These are phyloP conservation scores for Byssoonygena ceratinophila DNA, from an alignment of 2,329 filamentous ascomycete species.

Conservation along the genomic window DNA sequence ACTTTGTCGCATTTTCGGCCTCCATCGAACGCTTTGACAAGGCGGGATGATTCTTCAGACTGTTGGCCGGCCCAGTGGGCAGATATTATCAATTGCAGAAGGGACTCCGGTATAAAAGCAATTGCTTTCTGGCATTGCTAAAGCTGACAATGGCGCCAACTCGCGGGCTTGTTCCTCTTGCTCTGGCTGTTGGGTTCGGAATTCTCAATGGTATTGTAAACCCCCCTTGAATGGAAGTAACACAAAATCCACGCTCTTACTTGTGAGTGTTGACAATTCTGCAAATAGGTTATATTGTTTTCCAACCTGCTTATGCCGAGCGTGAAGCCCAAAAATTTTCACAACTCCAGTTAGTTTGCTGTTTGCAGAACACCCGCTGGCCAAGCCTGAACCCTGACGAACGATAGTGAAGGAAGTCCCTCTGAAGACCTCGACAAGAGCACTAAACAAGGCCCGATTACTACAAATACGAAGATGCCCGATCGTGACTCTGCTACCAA, in stretches of 20 bases:
- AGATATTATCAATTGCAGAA: neutral
- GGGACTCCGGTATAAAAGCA: neutral
- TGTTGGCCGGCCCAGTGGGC: neutral
- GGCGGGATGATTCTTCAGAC: no score
- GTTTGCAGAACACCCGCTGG: neutral
- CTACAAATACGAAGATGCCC: neutral
- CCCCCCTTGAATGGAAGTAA: neutral
- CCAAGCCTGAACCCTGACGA: neutral
- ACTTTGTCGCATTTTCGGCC: no score
- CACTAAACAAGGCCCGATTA: neutral
- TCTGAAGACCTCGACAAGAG: neutral
- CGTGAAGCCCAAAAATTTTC: constrained; percentile 25
- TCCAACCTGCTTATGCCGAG: constrained; percentile 34
- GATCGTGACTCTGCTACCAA: neutral
- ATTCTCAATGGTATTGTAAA: constrained; percentile 31
- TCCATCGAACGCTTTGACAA: no score
- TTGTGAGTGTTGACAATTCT: constrained; percentile 4
- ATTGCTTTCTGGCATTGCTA: neutral
- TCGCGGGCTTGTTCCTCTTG: constrained; percentile 30
- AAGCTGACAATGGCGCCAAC: constrained; percentile 24
- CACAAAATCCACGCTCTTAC: neutral
- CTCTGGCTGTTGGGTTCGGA: constrained; percentile 32
- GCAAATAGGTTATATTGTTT: constrained; percentile 34
- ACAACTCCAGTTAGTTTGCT: constrained; percentile 6
- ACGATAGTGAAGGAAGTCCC: neutral